Evolutionary conservation across 2,329 filamentous ascomycete genomes (phyloP), one percentile per base, ranked within the genome.

Genomic region (Cucurbitaria berberidis): DNA sequence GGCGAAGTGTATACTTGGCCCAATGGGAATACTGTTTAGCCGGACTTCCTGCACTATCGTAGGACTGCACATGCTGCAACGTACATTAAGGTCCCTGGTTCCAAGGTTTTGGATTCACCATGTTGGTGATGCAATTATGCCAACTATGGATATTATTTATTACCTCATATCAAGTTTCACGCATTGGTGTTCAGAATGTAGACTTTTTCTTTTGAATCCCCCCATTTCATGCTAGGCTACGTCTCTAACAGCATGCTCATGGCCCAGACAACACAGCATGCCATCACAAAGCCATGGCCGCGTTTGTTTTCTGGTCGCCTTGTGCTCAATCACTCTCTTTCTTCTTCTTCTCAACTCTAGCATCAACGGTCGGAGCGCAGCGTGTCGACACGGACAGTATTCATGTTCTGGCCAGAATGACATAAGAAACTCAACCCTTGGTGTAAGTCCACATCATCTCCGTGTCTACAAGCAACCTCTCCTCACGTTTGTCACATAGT

Each of bases 401-500:
- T 13, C 30, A 34, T 5, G 13, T 13, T 34, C 35, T 18, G 15
- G 35, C 11, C 35, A n/a, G 22, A 9, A 24, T 9, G 40, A 21
- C 3, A 45, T 39, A n/a, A 15, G 30, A n/a, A 65, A 68, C 29
- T 48, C 51, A n/a, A 68, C 65, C 5, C 39, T 68, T 22, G 63
- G 63, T 38, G 64, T 68, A 52, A 44, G 63, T 55, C 16, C 11
- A 21, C 34, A 21, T 10, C 10, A n/a, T 19, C 22, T 15, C 19
- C 9, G 34, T 15, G 39, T 13, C 22, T 19, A 26, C 22, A 30
- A n/a, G 15, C 9, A 30, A 29, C 26, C 3, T 21, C n/a, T 19
- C 29, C 36, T 40, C 1, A 44, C 27, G 44, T 29, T 45, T 11
- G 3, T 6, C 3, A 9, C 27, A 15, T 44, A 84, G 82, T 85